These are phyloP conservation scores for Phyllosticta citribraziliensis DNA, from an alignment of 2,329 filamentous ascomycete genomes.

Conservation along the genomic window DNA sequence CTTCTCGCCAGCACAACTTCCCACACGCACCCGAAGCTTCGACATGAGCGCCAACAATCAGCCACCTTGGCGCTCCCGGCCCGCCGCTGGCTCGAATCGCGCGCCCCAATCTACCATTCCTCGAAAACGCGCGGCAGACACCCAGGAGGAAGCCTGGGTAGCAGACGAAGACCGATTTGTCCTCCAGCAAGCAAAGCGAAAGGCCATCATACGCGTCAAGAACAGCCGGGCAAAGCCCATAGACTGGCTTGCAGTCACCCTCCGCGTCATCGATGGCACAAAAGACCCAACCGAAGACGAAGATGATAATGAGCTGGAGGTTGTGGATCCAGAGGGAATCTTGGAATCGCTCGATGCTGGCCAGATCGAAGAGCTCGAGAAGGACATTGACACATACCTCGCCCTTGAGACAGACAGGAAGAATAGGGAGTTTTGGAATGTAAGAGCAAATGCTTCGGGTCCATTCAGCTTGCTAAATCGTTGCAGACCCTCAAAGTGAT, in stretches of 20 bases:
- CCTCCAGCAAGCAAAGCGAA: constrained; percentile 93
- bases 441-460: constrained; percentile 23
- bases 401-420: constrained; percentile 66
- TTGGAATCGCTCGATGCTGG: constrained; percentile 60
- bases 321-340: constrained; percentile 72
- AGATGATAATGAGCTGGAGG: constrained; percentile 63
- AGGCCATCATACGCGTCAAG: constrained; percentile 87
- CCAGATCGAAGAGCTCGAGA: constrained; percentile 66
- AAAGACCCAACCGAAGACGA: constrained; percentile 76
- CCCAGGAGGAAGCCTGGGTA: constrained; percentile 57
- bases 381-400: constrained; percentile 71
- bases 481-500: constrained; percentile 68
- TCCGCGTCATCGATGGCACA: constrained; percentile 79
- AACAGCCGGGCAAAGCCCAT: constrained; percentile 86
- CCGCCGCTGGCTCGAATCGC: constrained; percentile 16
- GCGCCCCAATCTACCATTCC: constrained; percentile 24
- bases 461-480: constrained; percentile 13
- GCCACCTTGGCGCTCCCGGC: constrained; percentile 24
- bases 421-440: constrained; percentile 82
- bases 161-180: constrained; percentile 95
- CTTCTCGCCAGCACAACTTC: background rate
- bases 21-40: background rate
- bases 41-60: constrained; percentile 24
- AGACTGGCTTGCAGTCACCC: constrained; percentile 84
- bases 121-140: constrained; percentile 36